Evolutionary conservation across 176 grass and related monocot genomes (phyloP).

Genomic region (Tuctoria greenei): DNA sequence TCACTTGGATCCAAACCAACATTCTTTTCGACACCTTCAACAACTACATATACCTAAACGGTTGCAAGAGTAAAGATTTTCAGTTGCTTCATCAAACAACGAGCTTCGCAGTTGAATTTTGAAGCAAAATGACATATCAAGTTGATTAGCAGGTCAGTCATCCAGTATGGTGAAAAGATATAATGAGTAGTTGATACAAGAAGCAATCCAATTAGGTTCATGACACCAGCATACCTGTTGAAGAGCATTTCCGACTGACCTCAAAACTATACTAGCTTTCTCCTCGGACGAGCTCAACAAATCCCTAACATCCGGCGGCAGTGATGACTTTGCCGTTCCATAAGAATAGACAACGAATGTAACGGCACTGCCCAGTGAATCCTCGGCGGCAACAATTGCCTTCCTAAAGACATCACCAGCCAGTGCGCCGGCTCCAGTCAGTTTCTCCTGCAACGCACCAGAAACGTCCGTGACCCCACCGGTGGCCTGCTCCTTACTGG

Average conservation of each 20-base stretch:
- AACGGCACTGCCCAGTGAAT: constrained; percentile 59
- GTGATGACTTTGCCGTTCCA: constrained; percentile 63
- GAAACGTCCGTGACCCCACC: constrained; percentile 43
- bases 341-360: constrained; percentile 70
- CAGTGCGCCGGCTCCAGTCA: constrained; percentile 44
- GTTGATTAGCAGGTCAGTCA: not conserved
- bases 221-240: constrained; percentile 60
- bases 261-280: constrained; percentile 57
- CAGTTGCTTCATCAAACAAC: not conserved
- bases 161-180: not conserved
- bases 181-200: not conserved
- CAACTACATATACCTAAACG: constrained; percentile 53
- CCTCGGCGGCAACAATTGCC: constrained; percentile 56
- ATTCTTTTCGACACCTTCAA: constrained; percentile 86
- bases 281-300: constrained; percentile 76
- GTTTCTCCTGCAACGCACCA: constrained; percentile 58
- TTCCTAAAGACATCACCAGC: constrained; percentile 63
- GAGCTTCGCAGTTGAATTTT: not conserved
- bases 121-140: not conserved
- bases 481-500: constrained; percentile 57
- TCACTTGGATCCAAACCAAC: constrained; percentile 90
- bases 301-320: constrained; percentile 75
- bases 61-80: constrained; percentile 7
- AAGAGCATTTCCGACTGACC: constrained; percentile 66
- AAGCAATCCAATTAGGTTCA: not conserved